phyloP scores from a whole-genome alignment of 1,284 basidiomycete genomes.

The Puccinia sorghi region DNA sequence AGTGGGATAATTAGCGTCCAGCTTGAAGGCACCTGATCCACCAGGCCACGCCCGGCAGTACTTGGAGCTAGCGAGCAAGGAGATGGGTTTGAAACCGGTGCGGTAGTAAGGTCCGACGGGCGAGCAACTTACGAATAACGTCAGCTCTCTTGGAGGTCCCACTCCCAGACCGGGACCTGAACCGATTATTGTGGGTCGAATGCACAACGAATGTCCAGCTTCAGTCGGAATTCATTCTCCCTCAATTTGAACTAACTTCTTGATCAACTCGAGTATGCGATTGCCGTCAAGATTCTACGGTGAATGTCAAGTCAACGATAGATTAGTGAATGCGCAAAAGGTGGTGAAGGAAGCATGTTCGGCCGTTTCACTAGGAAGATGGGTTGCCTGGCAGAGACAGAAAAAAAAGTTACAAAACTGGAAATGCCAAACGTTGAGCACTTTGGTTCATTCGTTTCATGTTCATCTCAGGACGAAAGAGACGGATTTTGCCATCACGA shows the following conservation, averaged over 20 bases:
- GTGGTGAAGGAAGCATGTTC: slow-evolving; percentile 66
- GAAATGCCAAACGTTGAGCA: slow-evolving; percentile 69
- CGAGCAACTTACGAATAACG: slow-evolving; percentile 90
- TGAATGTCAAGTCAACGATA: neutral
- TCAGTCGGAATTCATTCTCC: slow-evolving; percentile 89
- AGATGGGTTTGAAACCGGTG: slow-evolving; percentile 91
- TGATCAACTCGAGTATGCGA: slow-evolving; percentile 78
- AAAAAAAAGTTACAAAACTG: slow-evolving; percentile 64
- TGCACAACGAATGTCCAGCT: slow-evolving; percentile 86
- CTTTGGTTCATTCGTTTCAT: slow-evolving; percentile 77
- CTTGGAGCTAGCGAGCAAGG: slow-evolving; percentile 85
- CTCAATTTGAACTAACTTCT: slow-evolving; percentile 82
- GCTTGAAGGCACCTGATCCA: slow-evolving; percentile 88
- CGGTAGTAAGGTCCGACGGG: slow-evolving; percentile 90
- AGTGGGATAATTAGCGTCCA: slow-evolving; percentile 81
- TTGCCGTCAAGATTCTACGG: slow-evolving; percentile 72
- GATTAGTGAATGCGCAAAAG: too few species aligned
- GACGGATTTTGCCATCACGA: slow-evolving; percentile 72
- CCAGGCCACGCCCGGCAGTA: slow-evolving; percentile 86
- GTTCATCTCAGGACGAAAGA: slow-evolving; percentile 97
- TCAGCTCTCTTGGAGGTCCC: slow-evolving; percentile 73
- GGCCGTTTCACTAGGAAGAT: slow-evolving; percentile 56
- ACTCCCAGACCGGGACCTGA: slow-evolving; percentile 87
- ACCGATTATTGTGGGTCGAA: slow-evolving; percentile 83
- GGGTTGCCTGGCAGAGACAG: slow-evolving; percentile 6